Conservation (phyloP, 345 rosid species). For the Gossypium australe region DNA sequence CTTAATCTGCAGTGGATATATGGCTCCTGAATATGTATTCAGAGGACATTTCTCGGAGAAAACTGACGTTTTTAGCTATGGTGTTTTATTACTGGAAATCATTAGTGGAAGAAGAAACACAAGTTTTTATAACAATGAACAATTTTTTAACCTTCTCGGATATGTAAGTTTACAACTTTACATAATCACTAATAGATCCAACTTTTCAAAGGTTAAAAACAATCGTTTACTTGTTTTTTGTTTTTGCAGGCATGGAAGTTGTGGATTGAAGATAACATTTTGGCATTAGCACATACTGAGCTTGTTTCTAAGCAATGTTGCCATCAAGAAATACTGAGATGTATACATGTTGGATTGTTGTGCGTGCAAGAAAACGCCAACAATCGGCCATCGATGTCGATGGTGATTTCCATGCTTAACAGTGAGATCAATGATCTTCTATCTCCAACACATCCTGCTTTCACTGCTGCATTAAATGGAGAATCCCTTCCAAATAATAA, state of each 20-base stretch:
- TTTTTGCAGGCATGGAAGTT: slow-evolving; percentile 38
- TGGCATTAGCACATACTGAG: slow-evolving; percentile 7
- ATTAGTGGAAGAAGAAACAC: slow-evolving; percentile 39
- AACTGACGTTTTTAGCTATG: slow-evolving; percentile 40
- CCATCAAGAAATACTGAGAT: slow-evolving; percentile 11
- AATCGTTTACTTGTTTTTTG: too few relatives aligned
- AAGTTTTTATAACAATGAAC: slow-evolving; percentile 23
- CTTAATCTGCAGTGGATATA: slow-evolving; percentile 50
- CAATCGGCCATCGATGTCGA: neutral
- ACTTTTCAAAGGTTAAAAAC: neutral
- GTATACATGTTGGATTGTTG: slow-evolving; percentile 16
- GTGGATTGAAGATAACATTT: slow-evolving; percentile 29
- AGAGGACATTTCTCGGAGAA: slow-evolving; percentile 38
- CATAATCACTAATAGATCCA: neutral
- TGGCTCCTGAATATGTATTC: slow-evolving; percentile 50
- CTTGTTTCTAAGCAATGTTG: neutral
- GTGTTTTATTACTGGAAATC: slow-evolving; percentile 41
- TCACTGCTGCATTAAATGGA: too few relatives aligned
- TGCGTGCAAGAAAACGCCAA: neutral
- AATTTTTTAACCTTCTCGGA: slow-evolving; percentile 21
- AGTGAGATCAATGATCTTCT: slow-evolving; percentile 20
- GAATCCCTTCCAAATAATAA: neutral
- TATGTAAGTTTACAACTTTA: slow-evolving; percentile 24
- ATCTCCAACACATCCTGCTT: neutral
- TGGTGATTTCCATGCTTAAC: neutral